phyloP scores from a whole-genome alignment of 2,329 filamentous ascomycete genomes.

The Cordyceps fumosorosea region DNA sequence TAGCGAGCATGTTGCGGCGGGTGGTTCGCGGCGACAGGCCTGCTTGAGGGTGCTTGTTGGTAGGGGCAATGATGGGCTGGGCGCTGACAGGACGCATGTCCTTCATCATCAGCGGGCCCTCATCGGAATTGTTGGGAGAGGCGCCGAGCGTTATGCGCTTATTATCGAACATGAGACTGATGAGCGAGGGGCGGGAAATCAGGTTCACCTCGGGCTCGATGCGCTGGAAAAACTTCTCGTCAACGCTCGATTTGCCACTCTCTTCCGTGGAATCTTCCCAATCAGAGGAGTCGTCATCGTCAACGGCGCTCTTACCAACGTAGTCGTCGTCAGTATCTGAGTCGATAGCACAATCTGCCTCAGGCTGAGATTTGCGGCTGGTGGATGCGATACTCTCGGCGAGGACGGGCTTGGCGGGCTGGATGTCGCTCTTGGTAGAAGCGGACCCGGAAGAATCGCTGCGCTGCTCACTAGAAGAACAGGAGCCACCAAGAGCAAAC shows the following conservation, averaged over 20 bases:
- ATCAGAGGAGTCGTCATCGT: conserved; percentile 55
- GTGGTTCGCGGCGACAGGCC: conserved; percentile 68
- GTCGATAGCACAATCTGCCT: conserved; percentile 35
- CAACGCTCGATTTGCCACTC: conserved; percentile 74
- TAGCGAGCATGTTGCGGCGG: background rate
- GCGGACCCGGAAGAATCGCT: conserved; percentile 64
- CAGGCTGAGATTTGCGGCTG: no score
- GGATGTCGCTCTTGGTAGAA: conserved; percentile 54
- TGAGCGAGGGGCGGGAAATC: conserved; percentile 76
- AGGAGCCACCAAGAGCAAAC: conserved; percentile 49
- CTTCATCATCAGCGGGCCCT: conserved; percentile 59
- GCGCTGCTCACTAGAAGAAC: conserved; percentile 22
- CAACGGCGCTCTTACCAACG: conserved; percentile 68
- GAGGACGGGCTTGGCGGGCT: conserved; percentile 30
- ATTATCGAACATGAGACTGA: conserved; percentile 73
- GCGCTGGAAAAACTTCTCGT: conserved; percentile 79
- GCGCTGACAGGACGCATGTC: conserved; percentile 42
- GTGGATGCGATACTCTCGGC: no score
- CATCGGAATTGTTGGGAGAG: conserved; percentile 54
- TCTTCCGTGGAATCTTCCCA: conserved; percentile 57
- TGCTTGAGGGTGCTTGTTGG: conserved; percentile 58
- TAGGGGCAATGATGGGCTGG: conserved; percentile 64
- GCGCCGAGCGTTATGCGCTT: conserved; percentile 50
- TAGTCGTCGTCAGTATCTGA: conserved; percentile 61
- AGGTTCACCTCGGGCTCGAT: conserved; percentile 84